These are phyloP conservation scores for Iris pallida DNA, from an alignment of 116 monocot genomes.

Conservation along the genomic window DNA sequence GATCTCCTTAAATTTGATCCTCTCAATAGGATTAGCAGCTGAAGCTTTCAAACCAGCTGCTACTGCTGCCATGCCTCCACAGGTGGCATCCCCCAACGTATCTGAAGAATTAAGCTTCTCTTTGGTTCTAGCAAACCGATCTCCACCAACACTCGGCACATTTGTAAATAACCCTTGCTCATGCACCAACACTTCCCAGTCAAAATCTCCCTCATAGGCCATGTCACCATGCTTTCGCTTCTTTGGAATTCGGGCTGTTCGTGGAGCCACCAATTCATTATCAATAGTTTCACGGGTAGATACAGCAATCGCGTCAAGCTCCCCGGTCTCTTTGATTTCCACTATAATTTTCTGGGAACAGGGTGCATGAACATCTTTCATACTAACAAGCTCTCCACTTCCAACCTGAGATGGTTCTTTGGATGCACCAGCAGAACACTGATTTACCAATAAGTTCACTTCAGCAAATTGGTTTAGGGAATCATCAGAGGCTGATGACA, in stretches of 20 bases:
- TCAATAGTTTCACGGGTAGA: constrained; percentile 21
- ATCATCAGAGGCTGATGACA: not conserved
- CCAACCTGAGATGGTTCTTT: constrained; percentile 11
- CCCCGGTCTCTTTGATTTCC: constrained; percentile 16
- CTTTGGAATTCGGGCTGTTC: constrained; percentile 36
- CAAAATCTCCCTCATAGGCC: constrained; percentile 94
- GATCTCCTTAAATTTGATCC: constrained; percentile 92
- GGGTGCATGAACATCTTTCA: constrained; percentile 7
- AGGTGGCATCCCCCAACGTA: constrained; percentile 15
- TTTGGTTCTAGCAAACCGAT: constrained; percentile 27
- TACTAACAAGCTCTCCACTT: not conserved
- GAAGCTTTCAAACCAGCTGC: constrained; percentile 76
- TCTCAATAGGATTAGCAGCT: constrained; percentile 72
- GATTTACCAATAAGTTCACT: not conserved
- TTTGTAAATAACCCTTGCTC: constrained; percentile 49
- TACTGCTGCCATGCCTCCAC: constrained; percentile 55
- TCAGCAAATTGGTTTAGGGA: constrained; percentile 12
- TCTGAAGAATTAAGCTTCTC: constrained; percentile 31
- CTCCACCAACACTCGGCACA: constrained; percentile 16
- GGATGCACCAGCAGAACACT: constrained; percentile 8
- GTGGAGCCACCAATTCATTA: constrained; percentile 28
- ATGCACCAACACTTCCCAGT: constrained; percentile 73
- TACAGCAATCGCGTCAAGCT: constrained; percentile 10
- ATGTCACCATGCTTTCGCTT: constrained; percentile 70
- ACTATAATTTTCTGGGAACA: not conserved